Conservation (phyloP, 495 filamentous ascomycete genomes). For the Aspergillus kassunensis region DNA sequence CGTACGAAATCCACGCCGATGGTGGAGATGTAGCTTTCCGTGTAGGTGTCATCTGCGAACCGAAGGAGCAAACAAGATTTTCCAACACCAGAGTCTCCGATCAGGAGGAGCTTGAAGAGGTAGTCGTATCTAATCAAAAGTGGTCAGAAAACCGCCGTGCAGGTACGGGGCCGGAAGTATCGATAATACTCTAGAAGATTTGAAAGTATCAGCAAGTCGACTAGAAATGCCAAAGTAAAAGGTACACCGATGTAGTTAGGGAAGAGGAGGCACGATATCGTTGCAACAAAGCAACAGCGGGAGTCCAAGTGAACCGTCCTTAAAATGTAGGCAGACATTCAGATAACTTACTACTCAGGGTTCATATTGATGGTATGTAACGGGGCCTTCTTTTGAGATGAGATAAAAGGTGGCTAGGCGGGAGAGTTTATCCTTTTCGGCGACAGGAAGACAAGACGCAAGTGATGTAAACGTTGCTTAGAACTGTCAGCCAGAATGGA, state of each 20-base stretch:
- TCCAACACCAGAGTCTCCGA: constrained; percentile 99
- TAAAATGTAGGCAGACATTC: constrained; percentile 15
- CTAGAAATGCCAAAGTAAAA: background rate
- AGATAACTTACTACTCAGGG: constrained; percentile 80
- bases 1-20: constrained; percentile 99
- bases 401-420: background rate
- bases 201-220: constrained; percentile 5
- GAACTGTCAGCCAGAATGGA: constrained; percentile 19
- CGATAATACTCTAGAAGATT: constrained; percentile 19
- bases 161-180: constrained; percentile 5
- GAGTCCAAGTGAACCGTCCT: background rate
- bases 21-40: constrained; percentile 99
- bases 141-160: constrained; percentile 26
- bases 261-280: background rate
- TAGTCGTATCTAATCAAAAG: constrained; percentile 90
- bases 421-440: background rate
- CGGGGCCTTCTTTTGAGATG: background rate
- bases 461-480: constrained; percentile 16
- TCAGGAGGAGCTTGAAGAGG: constrained; percentile 99
- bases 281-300: constrained; percentile 1
- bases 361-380: constrained; percentile 63
- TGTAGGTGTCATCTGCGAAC: constrained; percentile 99
- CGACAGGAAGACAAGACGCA: background rate
- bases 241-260: background rate
- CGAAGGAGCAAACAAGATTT: constrained; percentile 97